Evolutionary conservation across 1,284 basidiomycete genomes (phyloP), one percentile per base, ranked within the genome.

Genomic region (Moniliophthora roreri): DNA sequence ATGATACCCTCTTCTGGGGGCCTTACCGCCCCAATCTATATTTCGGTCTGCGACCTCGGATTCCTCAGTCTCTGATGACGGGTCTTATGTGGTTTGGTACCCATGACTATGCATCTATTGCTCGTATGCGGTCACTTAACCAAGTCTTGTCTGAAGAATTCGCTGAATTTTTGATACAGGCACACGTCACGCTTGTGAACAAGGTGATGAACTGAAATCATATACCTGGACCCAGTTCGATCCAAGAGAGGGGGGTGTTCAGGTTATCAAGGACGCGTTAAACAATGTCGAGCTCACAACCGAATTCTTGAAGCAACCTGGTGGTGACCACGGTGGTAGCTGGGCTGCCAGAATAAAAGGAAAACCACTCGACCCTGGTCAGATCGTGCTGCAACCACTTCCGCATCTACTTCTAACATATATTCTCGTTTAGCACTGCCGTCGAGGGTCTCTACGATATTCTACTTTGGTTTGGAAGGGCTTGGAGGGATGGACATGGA

Each of bases 11-110:
- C n/a, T 69, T 93, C 60, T 97, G 95, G 95, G 93, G 93, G 2
- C 78, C 90, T 0, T 97, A 95, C 67, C 78, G 95, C 37, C 93
- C 95, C 1, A 92, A 93, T 64, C 79, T 97, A 26, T 98, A 97
- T 74, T 96, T 98, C 70, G 95, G 95, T 26, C 73, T 98, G 50
- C 78, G 92, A 42, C 91, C 95, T 18, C 81, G 87, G 41, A 72
- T 92, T 55, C 91, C 95, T 1, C 83, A 93, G 61, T 93, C 92
- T 11, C 78, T 97, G 24, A 82, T 95, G 84, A 91, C 90, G 2
- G 95, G 95, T 35, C 80, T 98, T 38, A 83, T 95, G 69, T 98
- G 95, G 94, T 91, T 91, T 68, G 90, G 93, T 21, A 85, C 89
- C 4, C 84, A 91, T 44, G 81, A 95, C 68, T 95, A 83, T 66